A percentile compares a stretch with the other conserved stretches of the same genome.
Evolutionary conservation across 2,329 filamentous ascomycete species (phyloP).

Genomic region (Onygenales sp.): DNA sequence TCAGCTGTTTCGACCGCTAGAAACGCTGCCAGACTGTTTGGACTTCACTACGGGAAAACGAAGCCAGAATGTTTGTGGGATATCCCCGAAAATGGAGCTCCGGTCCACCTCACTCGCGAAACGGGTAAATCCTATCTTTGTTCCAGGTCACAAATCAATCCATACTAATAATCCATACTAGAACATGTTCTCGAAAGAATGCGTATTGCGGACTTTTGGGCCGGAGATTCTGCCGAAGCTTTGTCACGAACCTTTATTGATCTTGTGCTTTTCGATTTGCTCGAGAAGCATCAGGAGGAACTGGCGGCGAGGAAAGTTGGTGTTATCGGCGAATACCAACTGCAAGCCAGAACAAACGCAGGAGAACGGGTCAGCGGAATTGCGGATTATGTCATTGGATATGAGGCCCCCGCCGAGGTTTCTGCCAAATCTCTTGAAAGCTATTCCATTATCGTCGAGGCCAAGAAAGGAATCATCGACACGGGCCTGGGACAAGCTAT

Average conservation of each 20-base stretch:
- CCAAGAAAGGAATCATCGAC: not conserved
- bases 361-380: not conserved
- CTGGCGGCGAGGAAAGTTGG: not conserved
- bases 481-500: not conserved
- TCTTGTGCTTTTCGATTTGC: constrained; percentile 1
- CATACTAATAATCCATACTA: not conserved
- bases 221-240: not conserved
- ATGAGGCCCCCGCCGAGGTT: not conserved
- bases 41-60: not conserved
- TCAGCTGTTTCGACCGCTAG: not conserved
- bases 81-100: not conserved
- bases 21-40: not conserved
- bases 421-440: not conserved
- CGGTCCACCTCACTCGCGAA: not conserved
- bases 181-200: not conserved
- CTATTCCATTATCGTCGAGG: constrained; percentile 1
- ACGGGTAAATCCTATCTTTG: not conserved
- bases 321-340: not conserved
- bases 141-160: not conserved
- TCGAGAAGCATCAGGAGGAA: constrained; percentile 1
- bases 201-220: not conserved
- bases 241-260: constrained; percentile 3
- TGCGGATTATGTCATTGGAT: not conserved
- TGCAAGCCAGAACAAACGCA: not conserved
- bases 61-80: not conserved